These are phyloP conservation scores for Xylariaceae sp. DNA, from an alignment of 2,329 filamentous ascomycete species.

Conservation along the genomic window DNA sequence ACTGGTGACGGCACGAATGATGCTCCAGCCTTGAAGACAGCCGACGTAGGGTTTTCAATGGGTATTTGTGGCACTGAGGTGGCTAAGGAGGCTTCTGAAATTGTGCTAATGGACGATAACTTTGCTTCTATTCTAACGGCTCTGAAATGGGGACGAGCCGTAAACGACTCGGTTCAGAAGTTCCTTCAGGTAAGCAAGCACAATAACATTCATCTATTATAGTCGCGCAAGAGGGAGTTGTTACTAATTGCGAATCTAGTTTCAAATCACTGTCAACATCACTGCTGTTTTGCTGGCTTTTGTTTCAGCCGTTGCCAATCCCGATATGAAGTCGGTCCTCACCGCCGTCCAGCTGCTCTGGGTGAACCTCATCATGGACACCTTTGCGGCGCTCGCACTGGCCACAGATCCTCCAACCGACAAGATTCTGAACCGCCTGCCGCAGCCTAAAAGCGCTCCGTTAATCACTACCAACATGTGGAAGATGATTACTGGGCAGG, in stretches of 20 bases:
- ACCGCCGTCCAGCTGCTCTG: conserved; percentile 71
- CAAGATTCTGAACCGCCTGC: conserved; percentile 60
- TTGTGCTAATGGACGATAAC: conserved; percentile 71
- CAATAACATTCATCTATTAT: neutral
- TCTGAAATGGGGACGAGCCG: conserved; percentile 70
- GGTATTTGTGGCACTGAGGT: conserved; percentile 71
- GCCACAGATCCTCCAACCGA: conserved; percentile 67
- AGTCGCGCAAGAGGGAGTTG: neutral
- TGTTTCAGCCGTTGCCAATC: conserved; percentile 64
- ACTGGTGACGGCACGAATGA: conserved; percentile 74
- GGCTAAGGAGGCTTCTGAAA: conserved; percentile 71
- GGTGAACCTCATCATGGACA: conserved; percentile 75
- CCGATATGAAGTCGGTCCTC: conserved; percentile 62
- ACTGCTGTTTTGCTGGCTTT: conserved; percentile 71
- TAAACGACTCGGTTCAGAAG: conserved; percentile 72
- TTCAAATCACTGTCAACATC: conserved; percentile 74
- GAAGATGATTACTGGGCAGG: conserved; percentile 70
- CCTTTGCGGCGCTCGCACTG: conserved; percentile 68
- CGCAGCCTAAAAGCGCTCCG: conserved; percentile 68
- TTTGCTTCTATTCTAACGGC: conserved; percentile 71
- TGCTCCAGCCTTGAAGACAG: conserved; percentile 67
- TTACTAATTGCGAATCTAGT: conserved; percentile 43
- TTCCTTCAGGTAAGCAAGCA: conserved; percentile 60
- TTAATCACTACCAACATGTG: conserved; percentile 74
- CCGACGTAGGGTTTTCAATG: conserved; percentile 73